A percentile compares a stretch with the other conserved stretches of the same genome.
phyloP scores from a whole-genome alignment of 1,284 basidiomycete species.

The Rugosomyces carneus region DNA sequence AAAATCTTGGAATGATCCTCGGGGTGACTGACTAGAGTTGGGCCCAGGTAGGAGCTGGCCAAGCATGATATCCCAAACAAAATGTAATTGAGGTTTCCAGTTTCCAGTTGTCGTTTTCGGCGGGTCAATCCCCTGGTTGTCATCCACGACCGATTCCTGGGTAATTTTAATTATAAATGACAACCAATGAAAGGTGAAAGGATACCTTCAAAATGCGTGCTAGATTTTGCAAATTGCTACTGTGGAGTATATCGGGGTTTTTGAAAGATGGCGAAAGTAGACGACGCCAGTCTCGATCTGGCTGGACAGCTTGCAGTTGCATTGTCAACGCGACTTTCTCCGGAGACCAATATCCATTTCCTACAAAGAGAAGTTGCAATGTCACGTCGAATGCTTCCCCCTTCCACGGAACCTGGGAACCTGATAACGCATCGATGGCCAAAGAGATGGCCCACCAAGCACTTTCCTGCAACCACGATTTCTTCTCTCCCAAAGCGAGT shows the following conservation, averaged over 20 bases:
- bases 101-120: constrained; percentile 48
- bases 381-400: constrained; percentile 53
- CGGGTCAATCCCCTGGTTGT: constrained; percentile 40
- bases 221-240: constrained; percentile 67
- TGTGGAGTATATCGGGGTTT: constrained; percentile 57
- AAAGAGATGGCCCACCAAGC: constrained; percentile 81
- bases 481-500: constrained; percentile 70
- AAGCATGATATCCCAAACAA: constrained; percentile 85
- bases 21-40: constrained; percentile 30
- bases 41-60: constrained; percentile 62
- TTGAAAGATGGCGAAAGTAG: constrained; percentile 79
- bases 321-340: constrained; percentile 85
- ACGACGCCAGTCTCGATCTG: constrained; percentile 64
- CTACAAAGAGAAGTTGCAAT: constrained; percentile 47
- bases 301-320: constrained; percentile 55
- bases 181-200: neutral
- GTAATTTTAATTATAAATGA: neutral
- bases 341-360: constrained; percentile 67
- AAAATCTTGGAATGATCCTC: constrained; percentile 83
- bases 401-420: constrained; percentile 66
- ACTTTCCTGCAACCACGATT: constrained; percentile 90
- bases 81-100: constrained; percentile 92
- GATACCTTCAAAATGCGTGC: constrained; percentile 76
- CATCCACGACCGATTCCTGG: constrained; percentile 57
- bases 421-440: constrained; percentile 54